These are phyloP conservation scores for Plasmopara halstedii DNA, from an alignment of 352 stramenopile genomes.

Conservation along the genomic window DNA sequence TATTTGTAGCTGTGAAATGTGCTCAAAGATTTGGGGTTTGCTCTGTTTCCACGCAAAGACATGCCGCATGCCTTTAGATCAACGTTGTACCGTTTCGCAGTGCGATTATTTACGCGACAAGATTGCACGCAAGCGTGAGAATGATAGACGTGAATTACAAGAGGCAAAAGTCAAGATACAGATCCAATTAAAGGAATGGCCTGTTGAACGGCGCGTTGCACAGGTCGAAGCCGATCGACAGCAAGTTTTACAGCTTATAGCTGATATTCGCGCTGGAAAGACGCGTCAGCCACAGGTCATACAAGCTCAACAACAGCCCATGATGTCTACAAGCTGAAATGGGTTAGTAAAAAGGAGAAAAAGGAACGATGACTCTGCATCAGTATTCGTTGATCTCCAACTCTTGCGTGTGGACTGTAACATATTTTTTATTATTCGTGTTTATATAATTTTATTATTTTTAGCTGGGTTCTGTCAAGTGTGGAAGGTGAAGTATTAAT, in stretches of 20 bases:
- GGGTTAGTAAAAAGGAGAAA: background rate
- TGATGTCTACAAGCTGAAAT: conserved; percentile 40
- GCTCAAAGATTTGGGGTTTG: conserved; percentile 79
- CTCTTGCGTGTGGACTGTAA: background rate
- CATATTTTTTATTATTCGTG: background rate
- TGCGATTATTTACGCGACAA: conserved; percentile 84
- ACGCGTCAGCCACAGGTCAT: conserved; percentile 28
- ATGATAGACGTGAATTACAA: conserved; percentile 48
- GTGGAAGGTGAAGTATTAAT: too few relatives aligned
- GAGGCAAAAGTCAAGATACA: conserved; percentile 42
- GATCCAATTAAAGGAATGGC: conserved; percentile 55
- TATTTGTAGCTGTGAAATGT: conserved; percentile 55
- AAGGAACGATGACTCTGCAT: conserved; percentile 1
- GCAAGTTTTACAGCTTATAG: conserved; percentile 72
- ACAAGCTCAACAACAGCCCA: conserved; percentile 27
- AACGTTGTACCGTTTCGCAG: conserved; percentile 72
- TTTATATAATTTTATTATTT: background rate
- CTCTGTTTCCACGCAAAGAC: conserved; percentile 84
- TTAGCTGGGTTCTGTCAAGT: too few relatives aligned
- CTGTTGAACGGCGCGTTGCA: conserved; percentile 70
- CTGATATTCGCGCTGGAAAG: conserved; percentile 58
- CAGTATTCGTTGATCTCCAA: too few relatives aligned
- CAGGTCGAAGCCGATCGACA: conserved; percentile 71
- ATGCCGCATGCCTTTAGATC: conserved; percentile 39
- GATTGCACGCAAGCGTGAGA: conserved; percentile 67